A percentile compares a stretch with the other conserved stretches of the same genome.
These are phyloP conservation scores for Fraxinus ornus DNA, from an alignment of 305 asterid genomes.

Conservation along the genomic window DNA sequence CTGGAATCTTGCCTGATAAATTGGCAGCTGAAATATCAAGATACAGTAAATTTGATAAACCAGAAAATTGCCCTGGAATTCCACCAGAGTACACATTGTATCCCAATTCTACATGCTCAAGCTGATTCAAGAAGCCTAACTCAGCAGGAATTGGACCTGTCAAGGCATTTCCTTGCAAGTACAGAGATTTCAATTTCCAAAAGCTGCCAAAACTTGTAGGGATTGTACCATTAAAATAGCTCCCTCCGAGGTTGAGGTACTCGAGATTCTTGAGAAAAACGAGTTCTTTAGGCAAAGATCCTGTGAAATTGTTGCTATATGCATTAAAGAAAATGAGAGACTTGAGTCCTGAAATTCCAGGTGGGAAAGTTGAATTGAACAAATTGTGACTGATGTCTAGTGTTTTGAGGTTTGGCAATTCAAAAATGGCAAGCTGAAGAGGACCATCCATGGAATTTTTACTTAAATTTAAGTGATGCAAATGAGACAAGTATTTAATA, in stretches of 20 bases:
- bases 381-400: constrained; percentile 67
- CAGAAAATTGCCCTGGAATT: constrained; percentile 46
- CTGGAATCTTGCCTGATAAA: constrained; percentile 64
- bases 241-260: constrained; percentile 82
- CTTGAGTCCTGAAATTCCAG: constrained; percentile 52
- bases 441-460: constrained; percentile 60
- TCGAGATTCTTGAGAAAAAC: constrained; percentile 50
- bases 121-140: constrained; percentile 42
- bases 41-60: constrained; percentile 43
- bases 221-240: constrained; percentile 69
- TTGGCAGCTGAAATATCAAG: constrained; percentile 66
- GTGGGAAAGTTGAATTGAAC: constrained; percentile 64
- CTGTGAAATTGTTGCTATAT: constrained; percentile 70
- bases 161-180: constrained; percentile 61
- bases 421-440: constrained; percentile 49
- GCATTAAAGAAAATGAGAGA: constrained; percentile 49
- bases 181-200: constrained; percentile 37
- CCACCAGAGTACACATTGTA: constrained; percentile 54
- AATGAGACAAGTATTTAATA: constrained; percentile 42
- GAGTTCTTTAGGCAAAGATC: constrained; percentile 63
- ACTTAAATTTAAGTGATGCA: constrained; percentile 71
- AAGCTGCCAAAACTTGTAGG: constrained; percentile 57
- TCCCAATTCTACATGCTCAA: constrained; percentile 70
- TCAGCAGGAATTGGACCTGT: constrained; percentile 60
- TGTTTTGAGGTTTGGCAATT: constrained; percentile 45